Evolutionary conservation across 1,139 yeast species (phyloP), one percentile per base, ranked within the genome.

Genomic region (Kodamaea anthophila): DNA sequence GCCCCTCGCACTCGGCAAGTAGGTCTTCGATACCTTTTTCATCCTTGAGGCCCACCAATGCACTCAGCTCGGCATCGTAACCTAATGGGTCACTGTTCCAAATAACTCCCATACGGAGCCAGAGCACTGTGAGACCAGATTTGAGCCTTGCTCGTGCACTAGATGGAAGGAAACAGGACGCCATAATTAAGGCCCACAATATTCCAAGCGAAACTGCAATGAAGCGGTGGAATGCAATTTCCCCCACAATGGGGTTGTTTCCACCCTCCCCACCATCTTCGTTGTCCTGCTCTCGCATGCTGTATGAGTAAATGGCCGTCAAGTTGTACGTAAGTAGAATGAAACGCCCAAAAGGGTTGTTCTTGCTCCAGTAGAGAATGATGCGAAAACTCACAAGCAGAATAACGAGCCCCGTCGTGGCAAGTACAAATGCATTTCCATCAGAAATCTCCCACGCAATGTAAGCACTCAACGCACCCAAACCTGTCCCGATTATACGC

Each of bases 91-190:
- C 83, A 15, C 77, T 62, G 42, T 78, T 79, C 94, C 94, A 84
- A n/a, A 78, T 68, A 16, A 84, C 66, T 0, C 94, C 95, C 65
- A 85, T 65, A 31, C 87, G 60, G 25, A 85, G 57, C 94, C 94
- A 85, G 16, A 83, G 60, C 1, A 77, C 58, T 1, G 86, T 71
- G 15, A 84, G 51, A 0, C 85, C 85, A 19, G 65, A 64, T 39
- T 82, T 75, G 34, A 84, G 58, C 31, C 87, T 60, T 9, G 75
- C 60, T 28, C 94, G 60, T 0, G 94, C 94, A 46, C 85, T 76
- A 46, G 77, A 78, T 5, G 94, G 94, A 35, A 83, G 64, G 32
- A 85, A 68, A 2, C 73, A 59, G 16, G 77, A 58, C 0, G 80
- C 77, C 58, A 84, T 71, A 3, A 74, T 49, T 10, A 85, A 59